Evolutionary conservation across 176 grass and related monocot species (phyloP).

Genomic region (Hordeum marinum): DNA sequence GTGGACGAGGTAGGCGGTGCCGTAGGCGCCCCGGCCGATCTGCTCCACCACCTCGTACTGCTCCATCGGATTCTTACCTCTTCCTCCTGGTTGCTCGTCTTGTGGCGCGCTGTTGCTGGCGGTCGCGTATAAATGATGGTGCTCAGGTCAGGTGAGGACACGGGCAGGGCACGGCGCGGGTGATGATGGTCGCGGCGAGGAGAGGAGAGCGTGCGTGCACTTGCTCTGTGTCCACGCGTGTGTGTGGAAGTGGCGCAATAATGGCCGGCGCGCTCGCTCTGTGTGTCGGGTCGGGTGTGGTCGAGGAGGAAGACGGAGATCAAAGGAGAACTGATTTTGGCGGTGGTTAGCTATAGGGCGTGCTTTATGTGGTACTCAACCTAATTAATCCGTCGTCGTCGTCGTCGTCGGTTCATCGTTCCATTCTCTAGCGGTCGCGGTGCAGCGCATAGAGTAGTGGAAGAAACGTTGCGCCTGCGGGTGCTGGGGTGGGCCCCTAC

Average conservation of each 20-base stretch:
- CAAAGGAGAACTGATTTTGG: neutral
- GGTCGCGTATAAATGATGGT: neutral
- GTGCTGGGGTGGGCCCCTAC: neutral
- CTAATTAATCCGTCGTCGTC: neutral
- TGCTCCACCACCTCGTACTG: constrained; percentile 80
- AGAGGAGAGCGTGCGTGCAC: neutral
- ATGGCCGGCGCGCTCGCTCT: constrained; percentile 9
- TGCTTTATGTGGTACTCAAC: constrained; percentile 2
- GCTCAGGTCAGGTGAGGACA: neutral
- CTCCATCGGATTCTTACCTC: constrained; percentile 31
- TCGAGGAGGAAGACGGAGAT: neutral
- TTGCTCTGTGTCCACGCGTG: constrained; percentile 15
- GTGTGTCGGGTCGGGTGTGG: neutral
- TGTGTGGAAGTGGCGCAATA: constrained; percentile 13
- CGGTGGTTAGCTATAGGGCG: constrained; percentile 3
- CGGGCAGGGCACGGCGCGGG: neutral
- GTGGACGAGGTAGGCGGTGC: constrained; percentile 72
- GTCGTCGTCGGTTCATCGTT: constrained; percentile 9
- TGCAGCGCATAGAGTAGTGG: neutral
- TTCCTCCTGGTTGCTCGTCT: too few species aligned
- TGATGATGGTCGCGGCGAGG: neutral
- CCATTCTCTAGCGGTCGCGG: neutral
- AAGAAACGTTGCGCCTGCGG: constrained; percentile 20
- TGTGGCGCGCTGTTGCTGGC: neutral
- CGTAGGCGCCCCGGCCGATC: constrained; percentile 75